Conservation (phyloP, 805 yeast species). For the Myxozyma vanderwaltii region DNA sequence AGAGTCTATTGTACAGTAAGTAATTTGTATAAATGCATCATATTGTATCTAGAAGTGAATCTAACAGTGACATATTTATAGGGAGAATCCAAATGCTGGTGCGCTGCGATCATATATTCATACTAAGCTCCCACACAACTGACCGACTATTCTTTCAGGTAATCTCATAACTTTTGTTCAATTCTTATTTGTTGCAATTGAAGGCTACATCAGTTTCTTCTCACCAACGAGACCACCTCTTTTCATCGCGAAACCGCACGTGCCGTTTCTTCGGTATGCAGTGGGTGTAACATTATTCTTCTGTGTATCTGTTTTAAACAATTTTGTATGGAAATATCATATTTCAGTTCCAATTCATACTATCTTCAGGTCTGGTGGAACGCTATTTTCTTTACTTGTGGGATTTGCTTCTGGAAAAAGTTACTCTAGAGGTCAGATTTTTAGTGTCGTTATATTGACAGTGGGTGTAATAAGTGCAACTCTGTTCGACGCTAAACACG, state of each 20-base stretch:
- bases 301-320: conserved; percentile 55
- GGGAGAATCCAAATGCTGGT: conserved; percentile 31
- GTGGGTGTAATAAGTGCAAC: conserved; percentile 56
- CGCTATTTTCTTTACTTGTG: conserved; percentile 60
- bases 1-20: conserved; percentile 52
- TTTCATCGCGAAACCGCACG: conserved; percentile 42
- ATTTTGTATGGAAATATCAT: conserved; percentile 57
- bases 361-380: conserved; percentile 64
- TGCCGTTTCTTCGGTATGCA: conserved; percentile 46
- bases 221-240: conserved; percentile 42
- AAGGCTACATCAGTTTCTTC: conserved; percentile 46
- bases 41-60: background rate
- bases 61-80: background rate
- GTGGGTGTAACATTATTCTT: conserved; percentile 55
- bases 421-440: conserved; percentile 51
- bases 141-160: conserved; percentile 45
- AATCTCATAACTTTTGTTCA: conserved; percentile 59
- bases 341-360: conserved; percentile 70
- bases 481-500: conserved; percentile 31
- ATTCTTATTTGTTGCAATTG: conserved; percentile 55
- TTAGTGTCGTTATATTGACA: conserved; percentile 55
- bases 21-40: conserved; percentile 10
- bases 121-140: background rate
- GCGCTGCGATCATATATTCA: background rate
- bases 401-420: conserved; percentile 53